Evolutionary conservation across 2,329 filamentous ascomycete species (phyloP).

Genomic region (Aureobasidium sp.): DNA sequence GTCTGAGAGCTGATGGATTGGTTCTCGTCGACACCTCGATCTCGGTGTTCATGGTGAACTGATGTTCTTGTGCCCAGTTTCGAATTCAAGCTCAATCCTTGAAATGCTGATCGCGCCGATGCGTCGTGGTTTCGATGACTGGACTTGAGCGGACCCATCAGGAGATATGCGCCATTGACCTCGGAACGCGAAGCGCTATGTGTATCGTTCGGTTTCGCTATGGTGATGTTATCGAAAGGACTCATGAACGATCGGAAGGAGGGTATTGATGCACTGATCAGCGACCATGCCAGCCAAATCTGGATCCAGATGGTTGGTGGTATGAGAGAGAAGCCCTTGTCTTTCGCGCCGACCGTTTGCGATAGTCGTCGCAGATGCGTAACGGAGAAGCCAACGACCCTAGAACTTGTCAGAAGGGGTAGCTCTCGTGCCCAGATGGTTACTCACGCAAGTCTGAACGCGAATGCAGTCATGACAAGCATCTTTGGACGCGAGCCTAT

Average conservation of each 20-base stretch:
- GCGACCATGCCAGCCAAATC: constrained; percentile 13
- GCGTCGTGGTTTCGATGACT: not conserved
- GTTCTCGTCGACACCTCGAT: not conserved
- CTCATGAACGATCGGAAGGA: constrained; percentile 14
- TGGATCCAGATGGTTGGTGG: constrained; percentile 10
- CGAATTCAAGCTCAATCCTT: not conserved
- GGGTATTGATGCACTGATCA: constrained; percentile 13
- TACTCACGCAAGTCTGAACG: constrained; percentile 7
- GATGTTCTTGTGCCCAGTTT: constrained; percentile 8
- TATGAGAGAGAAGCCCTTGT: not conserved
- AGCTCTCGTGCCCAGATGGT: not conserved
- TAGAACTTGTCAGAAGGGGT: not conserved
- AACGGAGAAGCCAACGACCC: not conserved
- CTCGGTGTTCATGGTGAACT: not conserved
- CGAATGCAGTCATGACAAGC: constrained; percentile 4
- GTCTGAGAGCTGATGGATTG: not conserved
- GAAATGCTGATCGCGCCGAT: not conserved
- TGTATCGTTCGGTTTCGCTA: not conserved
- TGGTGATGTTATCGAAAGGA: constrained; percentile 9
- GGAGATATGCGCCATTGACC: constrained; percentile 4
- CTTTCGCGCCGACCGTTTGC: not conserved
- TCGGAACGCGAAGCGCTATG: constrained; percentile 3
- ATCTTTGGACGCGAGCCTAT: not conserved
- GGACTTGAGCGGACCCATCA: constrained; percentile 6
- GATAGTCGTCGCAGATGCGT: not conserved